A percentile compares a stretch with the other conserved stretches of the same genome.
Conservation (phyloP, 306 rosid species). For the Prunus padus region DNA sequence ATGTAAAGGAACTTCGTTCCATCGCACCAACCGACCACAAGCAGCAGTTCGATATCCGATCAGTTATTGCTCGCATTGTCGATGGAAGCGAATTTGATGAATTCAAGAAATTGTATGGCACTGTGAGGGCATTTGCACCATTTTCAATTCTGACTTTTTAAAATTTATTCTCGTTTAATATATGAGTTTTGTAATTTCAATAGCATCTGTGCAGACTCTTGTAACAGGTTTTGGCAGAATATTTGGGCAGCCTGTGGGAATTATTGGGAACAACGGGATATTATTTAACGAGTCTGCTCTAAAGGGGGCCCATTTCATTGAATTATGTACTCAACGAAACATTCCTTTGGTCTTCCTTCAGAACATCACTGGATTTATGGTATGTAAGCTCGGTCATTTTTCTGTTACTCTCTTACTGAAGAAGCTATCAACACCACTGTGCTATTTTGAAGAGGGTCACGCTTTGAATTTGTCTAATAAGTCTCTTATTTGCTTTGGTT, state of each 20-base stretch:
- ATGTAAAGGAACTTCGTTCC: constrained; percentile 74
- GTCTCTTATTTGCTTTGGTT: not conserved
- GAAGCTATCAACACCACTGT: not conserved
- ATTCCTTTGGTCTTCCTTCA: constrained; percentile 96
- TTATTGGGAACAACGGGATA: constrained; percentile 92
- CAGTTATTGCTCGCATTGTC: constrained; percentile 81
- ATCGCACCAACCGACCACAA: constrained; percentile 90
- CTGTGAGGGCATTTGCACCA: constrained; percentile 62
- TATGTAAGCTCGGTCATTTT: constrained; percentile 35
- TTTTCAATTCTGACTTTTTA: constrained; percentile 23
- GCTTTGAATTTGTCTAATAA: not conserved
- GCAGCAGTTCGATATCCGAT: constrained; percentile 85
- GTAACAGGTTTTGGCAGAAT: constrained; percentile 93
- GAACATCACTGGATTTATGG: constrained; percentile 98
- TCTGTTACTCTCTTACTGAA: not conserved
- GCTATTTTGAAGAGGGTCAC: not conserved
- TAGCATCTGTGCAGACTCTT: constrained; percentile 71
- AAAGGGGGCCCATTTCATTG: constrained; percentile 95
- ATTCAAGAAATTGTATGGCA: constrained; percentile 97
- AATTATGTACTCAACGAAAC: constrained; percentile 75
- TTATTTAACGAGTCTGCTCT: constrained; percentile 90
- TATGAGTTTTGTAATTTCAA: constrained; percentile 6
- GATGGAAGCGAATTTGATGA: constrained; percentile 98
- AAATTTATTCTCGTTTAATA: constrained; percentile 7
- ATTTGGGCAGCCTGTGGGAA: constrained; percentile 92